Conservation (phyloP, 2,329 filamentous ascomycete species). For the Paecilomyces formosus region DNA sequence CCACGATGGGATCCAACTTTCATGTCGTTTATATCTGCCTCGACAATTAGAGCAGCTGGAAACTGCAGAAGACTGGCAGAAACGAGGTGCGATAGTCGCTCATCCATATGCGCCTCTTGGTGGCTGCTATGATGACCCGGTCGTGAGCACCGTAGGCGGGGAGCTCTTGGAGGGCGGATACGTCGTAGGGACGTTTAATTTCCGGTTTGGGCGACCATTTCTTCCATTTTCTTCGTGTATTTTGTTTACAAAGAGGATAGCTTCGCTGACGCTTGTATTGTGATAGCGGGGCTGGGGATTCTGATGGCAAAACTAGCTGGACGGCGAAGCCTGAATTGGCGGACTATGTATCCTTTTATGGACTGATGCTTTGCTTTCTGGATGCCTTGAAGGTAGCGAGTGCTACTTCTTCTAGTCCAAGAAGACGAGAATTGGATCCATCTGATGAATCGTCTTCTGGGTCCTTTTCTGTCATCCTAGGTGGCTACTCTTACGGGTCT, state of each 20-base stretch:
- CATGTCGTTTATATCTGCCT: constrained; percentile 79
- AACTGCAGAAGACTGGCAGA: constrained; percentile 21
- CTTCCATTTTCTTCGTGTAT: neutral
- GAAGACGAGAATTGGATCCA: neutral
- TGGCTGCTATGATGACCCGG: constrained; percentile 73
- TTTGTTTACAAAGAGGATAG: neutral
- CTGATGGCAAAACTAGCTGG: constrained; percentile 78
- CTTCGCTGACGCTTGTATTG: constrained; percentile 8
- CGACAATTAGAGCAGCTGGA: constrained; percentile 16
- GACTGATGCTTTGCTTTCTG: constrained; percentile 69
- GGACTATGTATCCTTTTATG: constrained; percentile 78
- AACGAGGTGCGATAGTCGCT: constrained; percentile 60
- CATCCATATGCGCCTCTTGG: constrained; percentile 89
- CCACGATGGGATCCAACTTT: constrained; percentile 66
- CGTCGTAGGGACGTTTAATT: constrained; percentile 84
- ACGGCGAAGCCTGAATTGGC: constrained; percentile 69
- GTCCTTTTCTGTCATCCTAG: constrained; percentile 48
- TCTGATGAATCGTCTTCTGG: neutral
- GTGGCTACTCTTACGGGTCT: constrained; percentile 87
- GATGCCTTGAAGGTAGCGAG: constrained; percentile 43
- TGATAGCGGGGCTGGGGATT: constrained; percentile 65
- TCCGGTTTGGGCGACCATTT: constrained; percentile 53
- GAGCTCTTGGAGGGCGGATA: constrained; percentile 64
- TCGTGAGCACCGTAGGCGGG: constrained; percentile 60
- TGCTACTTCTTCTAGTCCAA: constrained; percentile 2